Evolutionary conservation across 768 basidiomycete species (phyloP), one percentile per base, ranked within the genome.

Genomic region (Gloeophyllum trabeum): DNA sequence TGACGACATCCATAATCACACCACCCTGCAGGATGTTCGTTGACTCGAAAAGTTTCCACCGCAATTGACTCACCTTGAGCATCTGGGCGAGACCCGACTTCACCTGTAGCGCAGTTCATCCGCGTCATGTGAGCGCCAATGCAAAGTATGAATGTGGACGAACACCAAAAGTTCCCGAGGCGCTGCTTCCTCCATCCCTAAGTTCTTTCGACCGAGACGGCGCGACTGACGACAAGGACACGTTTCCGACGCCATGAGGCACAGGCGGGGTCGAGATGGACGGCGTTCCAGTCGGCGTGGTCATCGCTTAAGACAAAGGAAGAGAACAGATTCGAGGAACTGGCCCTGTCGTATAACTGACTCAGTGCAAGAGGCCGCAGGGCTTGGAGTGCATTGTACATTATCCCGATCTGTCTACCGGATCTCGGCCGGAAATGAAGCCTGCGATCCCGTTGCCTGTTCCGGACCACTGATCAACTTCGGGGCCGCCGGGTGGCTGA

Each of bases 51-150:
- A 23, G 40, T 30, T 34, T 30, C 43, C 37, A 25, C 21, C 32
- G 39, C 14, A 43, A 14, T 12, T 47, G 48, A 51, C 63, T 26
- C 39, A 82, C 86, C 75, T 96, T 96, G 54, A 96, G 70, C 93
- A 98, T 96, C 71, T 96, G 91, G 3, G 93, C 91, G 36, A 98
- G 69, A 45, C 90, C 92, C 19, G 87, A 87, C 63, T 93, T 93
- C 54, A 93, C 91, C 85, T 88, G 36, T 21, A 48, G 34, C 20
- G 36, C 36, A 37, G 20, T 37, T 7, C 7, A 21, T 21, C 10
- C 10, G 36, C 20, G 10, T 37, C 10, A 37, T 13, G 12, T 12
- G 36, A 37, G 20, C 10, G 36, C 10, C 7, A 10, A 37, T 10
- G 10, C 12, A 21, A n/a, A n/a, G n/a, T n/a, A n/a, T 7, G 36